phyloP scores from a whole-genome alignment of 495 filamentous ascomycete species.

The Penicillium cosmopolitanum region DNA sequence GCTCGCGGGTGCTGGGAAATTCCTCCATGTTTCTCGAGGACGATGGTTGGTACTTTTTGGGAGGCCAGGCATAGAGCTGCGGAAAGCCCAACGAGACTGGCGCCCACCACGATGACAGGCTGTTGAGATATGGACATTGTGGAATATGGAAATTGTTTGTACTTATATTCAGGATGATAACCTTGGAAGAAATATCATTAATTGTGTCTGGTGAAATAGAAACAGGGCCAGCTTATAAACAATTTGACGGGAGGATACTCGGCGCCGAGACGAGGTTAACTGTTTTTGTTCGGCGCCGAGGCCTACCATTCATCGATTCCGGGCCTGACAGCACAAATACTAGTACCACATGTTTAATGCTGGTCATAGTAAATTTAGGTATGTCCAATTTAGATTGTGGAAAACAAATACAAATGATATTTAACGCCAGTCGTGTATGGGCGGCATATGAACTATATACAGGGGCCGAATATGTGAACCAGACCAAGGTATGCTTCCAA shows the following conservation, averaged over 20 bases:
- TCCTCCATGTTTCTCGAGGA: constrained; percentile 35
- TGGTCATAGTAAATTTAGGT: too few relatives aligned
- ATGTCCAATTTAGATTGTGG: too few relatives aligned
- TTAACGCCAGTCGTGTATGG: too few relatives aligned
- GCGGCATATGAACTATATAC: too few relatives aligned
- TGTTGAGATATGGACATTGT: not conserved
- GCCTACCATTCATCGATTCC: not conserved
- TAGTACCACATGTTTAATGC: not conserved
- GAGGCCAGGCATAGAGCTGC: constrained; percentile 33
- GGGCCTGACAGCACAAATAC: not conserved
- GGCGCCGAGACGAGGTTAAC: not conserved
- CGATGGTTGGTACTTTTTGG: constrained; percentile 28
- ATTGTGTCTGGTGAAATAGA: not conserved
- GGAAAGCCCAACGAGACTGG: constrained; percentile 36
- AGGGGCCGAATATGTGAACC: too few relatives aligned
- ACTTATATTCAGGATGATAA: not conserved
- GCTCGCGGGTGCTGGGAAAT: constrained; percentile 37
- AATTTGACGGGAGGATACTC: not conserved
- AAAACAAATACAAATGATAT: too few relatives aligned
- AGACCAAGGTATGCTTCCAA: not conserved
- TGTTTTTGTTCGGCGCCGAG: not conserved
- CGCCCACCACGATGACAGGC: constrained; percentile 37
- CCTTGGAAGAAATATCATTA: not conserved
- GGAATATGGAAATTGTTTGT: not conserved
- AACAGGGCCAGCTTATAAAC: not conserved